Conservation (phyloP, 208 protist genomes). For the Polymyxa betae region DNA sequence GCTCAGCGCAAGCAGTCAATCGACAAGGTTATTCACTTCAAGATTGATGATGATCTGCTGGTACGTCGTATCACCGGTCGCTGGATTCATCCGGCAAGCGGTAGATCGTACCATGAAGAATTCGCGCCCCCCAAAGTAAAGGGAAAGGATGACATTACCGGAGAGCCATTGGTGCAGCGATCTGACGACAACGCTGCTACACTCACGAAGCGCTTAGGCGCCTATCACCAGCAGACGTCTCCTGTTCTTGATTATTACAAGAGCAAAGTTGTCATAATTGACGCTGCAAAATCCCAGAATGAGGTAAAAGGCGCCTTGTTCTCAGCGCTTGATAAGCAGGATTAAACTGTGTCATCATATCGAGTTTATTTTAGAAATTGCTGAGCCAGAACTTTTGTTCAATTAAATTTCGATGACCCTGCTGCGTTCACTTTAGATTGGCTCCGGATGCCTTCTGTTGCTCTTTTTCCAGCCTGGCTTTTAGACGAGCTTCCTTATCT, state of each 20-base stretch:
- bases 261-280: conserved; percentile 53
- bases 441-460: not conserved
- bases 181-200: conserved; percentile 68
- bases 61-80: conserved; percentile 65
- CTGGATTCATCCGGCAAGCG: conserved; percentile 62
- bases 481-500: not conserved
- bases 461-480: not conserved
- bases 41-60: conserved; percentile 51
- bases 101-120: conserved; percentile 67
- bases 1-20: conserved; percentile 50
- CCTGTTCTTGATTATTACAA: conserved; percentile 65
- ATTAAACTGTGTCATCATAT: no score
- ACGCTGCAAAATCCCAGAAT: conserved; percentile 20
- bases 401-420: not conserved
- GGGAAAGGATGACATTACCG: conserved; percentile 69
- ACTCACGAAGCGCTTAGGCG: conserved; percentile 61
- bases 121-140: conserved; percentile 64
- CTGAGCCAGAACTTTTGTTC: no score
- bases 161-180: conserved; percentile 67
- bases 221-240: conserved; percentile 59
- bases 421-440: no score
- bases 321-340: not conserved
- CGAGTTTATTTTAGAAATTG: no score
- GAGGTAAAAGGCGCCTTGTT: not conserved
- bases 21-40: conserved; percentile 60